Evolutionary conservation across 805 yeast genomes (phyloP), one percentile per base, ranked within the genome.

Genomic region (Hanseniaspora jakobsenii): DNA sequence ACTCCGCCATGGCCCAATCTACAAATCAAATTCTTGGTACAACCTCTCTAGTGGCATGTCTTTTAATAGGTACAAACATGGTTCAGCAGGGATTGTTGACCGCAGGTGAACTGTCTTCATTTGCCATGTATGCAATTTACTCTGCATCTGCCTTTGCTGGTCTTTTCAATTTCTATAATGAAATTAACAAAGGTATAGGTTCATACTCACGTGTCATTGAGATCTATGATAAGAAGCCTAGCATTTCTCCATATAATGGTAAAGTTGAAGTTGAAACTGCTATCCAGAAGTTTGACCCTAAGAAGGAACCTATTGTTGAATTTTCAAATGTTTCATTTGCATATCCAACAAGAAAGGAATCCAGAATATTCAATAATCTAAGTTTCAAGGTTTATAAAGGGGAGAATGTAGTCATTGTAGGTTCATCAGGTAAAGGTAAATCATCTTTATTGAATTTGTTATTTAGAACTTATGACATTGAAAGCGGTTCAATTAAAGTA

Each of bases 391-490:
- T 89, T 36, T 59, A 66, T 13, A 76, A 81, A 27, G 96, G 96
- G 12, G 87, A 84, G 52, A 89, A 89, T 54, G 77, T 87, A 13
- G 87, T 96, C 58, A 76, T 89, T 48, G 96, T 87, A 14, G 97
- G 97, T 2, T 95, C 95, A n/a, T 80, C 93, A 27, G 97, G 97
- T 1, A 82, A 94, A 49, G 97, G 97, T 21, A 89, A 89, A 59
- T 83, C 94, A 14, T 87, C 96, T 0, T 74, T 89, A 2, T 71
- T 87, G 6, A 83, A 87, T 42, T 64, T 89, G 42, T 63, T 89
- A 36, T 62, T 87, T 52, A 68, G 97, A 48, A 83, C 82, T 57
- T 89, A 89, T 61, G 95, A 86, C 54, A 87, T 93, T 2, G 57
- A 58, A 10, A 48, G 59, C 0, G 97, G 97, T 19, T 53, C 61